Evolutionary conservation across 352 stramenopile species (phyloP).

Genomic region (Achlya hypogyna): DNA sequence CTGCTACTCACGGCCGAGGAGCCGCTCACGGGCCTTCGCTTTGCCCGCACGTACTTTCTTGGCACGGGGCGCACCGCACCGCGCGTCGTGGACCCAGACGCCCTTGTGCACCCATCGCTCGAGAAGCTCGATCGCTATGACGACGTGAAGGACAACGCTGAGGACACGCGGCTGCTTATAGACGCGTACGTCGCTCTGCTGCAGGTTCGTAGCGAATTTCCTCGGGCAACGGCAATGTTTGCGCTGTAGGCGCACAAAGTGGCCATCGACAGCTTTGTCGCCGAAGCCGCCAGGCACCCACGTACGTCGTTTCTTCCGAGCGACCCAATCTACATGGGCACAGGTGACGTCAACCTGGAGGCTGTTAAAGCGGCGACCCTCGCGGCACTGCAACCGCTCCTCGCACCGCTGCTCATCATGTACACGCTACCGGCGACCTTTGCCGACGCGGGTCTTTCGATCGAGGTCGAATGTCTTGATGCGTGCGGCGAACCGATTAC

Average conservation of each 20-base stretch:
- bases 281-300: background rate
- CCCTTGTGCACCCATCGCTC: conserved; percentile 30
- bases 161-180: conserved; percentile 30
- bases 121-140: conserved; percentile 21
- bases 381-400: background rate
- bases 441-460: conserved; percentile 29
- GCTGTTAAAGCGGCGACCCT: background rate
- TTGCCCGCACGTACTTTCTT: conserved; percentile 59
- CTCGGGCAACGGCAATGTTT: background rate
- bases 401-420: conserved; percentile 15
- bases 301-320: background rate
- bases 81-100: conserved; percentile 51
- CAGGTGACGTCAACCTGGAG: no score
- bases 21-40: conserved; percentile 53
- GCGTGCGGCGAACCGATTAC: conserved; percentile 27
- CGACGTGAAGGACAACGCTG: conserved; percentile 6
- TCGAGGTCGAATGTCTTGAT: conserved; percentile 38
- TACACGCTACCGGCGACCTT: conserved; percentile 25
- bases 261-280: conserved; percentile 21
- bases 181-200: conserved; percentile 25
- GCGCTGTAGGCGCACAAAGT: conserved; percentile 37
- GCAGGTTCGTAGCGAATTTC: no score
- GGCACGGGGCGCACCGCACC: conserved; percentile 41
- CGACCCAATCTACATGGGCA: no score
- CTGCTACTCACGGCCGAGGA: conserved; percentile 64